phyloP scores from a whole-genome alignment of 2,329 filamentous ascomycete species.

The Aspergillus brunneoviolaceus region DNA sequence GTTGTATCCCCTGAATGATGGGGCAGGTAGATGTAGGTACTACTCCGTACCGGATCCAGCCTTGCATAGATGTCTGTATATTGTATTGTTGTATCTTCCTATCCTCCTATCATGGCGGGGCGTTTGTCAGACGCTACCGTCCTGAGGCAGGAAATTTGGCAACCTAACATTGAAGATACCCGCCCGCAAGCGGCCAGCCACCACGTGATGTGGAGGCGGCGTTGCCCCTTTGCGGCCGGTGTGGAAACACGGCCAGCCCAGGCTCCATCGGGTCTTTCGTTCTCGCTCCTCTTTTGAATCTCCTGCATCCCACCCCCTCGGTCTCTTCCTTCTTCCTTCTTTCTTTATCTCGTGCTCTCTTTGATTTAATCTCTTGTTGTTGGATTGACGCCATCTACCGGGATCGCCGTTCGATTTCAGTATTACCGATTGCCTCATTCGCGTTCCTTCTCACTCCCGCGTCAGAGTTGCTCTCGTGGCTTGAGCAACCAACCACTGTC shows the following conservation, averaged over 20 bases:
- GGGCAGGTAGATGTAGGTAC: too few relatives aligned
- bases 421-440: not conserved
- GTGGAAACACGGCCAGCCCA: constrained; percentile 6
- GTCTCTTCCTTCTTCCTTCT: constrained; percentile 9
- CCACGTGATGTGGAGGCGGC: constrained; percentile 17
- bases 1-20: too few relatives aligned
- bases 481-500: constrained; percentile 10
- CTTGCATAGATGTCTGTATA: too few relatives aligned
- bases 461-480: constrained; percentile 15
- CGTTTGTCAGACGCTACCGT: not conserved
- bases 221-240: constrained; percentile 21
- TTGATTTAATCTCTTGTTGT: not conserved
- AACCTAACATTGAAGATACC: not conserved
- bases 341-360: constrained; percentile 1
- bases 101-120: not conserved
- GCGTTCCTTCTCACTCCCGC: not conserved
- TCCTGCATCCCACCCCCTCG: constrained; percentile 5
- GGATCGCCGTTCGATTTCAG: not conserved
- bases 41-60: too few relatives aligned
- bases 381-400: not conserved
- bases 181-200: constrained; percentile 13
- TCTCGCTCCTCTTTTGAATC: constrained; percentile 7
- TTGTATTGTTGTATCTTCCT: too few relatives aligned
- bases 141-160: not conserved
- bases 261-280: not conserved